phyloP scores from a whole-genome alignment of 1,139 yeast species.

The Geotrichum histeridarum region DNA sequence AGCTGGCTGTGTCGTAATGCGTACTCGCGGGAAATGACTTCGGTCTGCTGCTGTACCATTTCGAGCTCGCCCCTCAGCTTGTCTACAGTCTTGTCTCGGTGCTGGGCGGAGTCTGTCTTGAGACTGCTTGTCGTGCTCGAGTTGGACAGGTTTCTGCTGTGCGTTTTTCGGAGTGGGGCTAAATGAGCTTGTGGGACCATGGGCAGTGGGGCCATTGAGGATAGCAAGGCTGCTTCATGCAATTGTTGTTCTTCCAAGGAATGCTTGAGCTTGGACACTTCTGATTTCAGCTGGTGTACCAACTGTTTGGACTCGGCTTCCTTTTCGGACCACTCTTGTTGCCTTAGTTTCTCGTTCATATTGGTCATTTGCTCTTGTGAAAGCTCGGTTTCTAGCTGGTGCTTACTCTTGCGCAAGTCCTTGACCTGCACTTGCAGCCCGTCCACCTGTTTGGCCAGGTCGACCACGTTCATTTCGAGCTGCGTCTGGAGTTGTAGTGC shows the following conservation, averaged over 20 bases:
- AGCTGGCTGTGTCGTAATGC: conserved; percentile 28
- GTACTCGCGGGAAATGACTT: conserved; percentile 33
- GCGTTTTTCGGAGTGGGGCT: neutral
- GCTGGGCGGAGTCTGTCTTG: neutral
- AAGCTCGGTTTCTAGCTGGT: conserved; percentile 26
- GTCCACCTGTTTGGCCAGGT: conserved; percentile 25
- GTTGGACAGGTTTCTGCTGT: conserved; percentile 5
- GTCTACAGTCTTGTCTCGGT: conserved; percentile 19
- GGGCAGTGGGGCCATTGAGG: neutral
- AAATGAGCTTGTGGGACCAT: neutral
- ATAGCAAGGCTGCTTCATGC: conserved; percentile 2
- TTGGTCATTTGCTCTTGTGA: conserved; percentile 30
- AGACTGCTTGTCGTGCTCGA: conserved; percentile 3
- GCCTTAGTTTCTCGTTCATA: conserved; percentile 31
- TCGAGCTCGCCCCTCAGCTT: conserved; percentile 26
- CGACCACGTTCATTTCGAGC: conserved; percentile 32
- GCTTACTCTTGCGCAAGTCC: conserved; percentile 24
- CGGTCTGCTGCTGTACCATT: conserved; percentile 30
- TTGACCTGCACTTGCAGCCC: conserved; percentile 25
- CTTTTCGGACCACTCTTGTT: conserved; percentile 32
- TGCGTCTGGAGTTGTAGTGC: conserved; percentile 25
- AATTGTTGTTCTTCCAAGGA: conserved; percentile 1
- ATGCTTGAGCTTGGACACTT: conserved; percentile 5
- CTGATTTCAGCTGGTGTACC: conserved; percentile 21
- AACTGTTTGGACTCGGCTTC: conserved; percentile 29